Evolutionary conservation across 306 rosid genomes (phyloP).

Genomic region (Citrullus amarus): DNA sequence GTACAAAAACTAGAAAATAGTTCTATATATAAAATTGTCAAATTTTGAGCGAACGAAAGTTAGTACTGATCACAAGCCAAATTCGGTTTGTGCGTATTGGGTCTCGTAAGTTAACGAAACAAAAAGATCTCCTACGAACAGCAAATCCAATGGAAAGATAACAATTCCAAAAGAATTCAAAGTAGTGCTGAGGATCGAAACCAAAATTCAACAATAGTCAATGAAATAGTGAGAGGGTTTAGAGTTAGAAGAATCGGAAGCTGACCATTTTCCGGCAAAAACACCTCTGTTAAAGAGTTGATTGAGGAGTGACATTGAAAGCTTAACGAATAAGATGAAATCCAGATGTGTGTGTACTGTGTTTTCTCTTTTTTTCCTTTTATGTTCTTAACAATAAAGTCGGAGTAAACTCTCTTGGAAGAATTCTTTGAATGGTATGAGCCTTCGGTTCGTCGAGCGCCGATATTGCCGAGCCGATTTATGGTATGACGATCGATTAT

Average conservation of each 20-base stretch:
- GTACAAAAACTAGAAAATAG: background rate
- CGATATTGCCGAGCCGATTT: background rate
- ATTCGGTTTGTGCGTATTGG: background rate
- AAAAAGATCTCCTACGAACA: background rate
- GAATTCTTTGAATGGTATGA: background rate
- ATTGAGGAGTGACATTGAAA: constrained; percentile 74
- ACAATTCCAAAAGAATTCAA: background rate
- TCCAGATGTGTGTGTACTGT: background rate
- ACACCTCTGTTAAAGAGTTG: constrained; percentile 94
- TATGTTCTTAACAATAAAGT: background rate
- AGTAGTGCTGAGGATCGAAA: background rate
- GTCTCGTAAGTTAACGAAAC: background rate
- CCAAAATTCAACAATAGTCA: background rate
- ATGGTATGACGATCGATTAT: background rate
- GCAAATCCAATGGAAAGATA: background rate
- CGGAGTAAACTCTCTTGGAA: background rate
- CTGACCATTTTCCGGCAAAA: constrained; percentile 76
- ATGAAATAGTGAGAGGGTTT: background rate
- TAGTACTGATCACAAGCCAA: background rate
- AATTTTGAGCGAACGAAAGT: background rate
- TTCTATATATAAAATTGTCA: background rate
- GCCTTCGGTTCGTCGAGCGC: background rate
- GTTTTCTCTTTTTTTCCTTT: too few relatives aligned
- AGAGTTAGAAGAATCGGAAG: background rate
- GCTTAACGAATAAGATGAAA: background rate